These are phyloP conservation scores for Ogataea kodamae DNA, from an alignment of 805 yeast species.

Conservation along the genomic window DNA sequence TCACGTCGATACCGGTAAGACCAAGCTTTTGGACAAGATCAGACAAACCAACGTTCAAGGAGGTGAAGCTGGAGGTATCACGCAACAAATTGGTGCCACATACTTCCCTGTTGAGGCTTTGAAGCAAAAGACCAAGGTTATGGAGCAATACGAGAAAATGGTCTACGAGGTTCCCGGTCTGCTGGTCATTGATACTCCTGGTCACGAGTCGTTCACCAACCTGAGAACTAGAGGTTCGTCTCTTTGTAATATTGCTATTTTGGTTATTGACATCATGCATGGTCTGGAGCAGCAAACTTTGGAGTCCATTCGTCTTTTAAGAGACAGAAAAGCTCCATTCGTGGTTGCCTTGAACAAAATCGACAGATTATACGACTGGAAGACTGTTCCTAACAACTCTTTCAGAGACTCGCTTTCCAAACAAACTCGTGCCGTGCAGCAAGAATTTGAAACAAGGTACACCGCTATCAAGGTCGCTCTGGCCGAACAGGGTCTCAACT, in stretches of 20 bases:
- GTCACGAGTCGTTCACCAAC: slow-evolving; percentile 98
- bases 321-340: slow-evolving; percentile 98
- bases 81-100: slow-evolving; percentile 99
- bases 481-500: slow-evolving; percentile 97
- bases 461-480: slow-evolving; percentile 83
- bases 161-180: slow-evolving; percentile 95
- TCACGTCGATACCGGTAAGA: slow-evolving; percentile 99
- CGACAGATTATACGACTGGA: slow-evolving; percentile 97
- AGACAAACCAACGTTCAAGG: slow-evolving; percentile 99
- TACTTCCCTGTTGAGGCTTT: slow-evolving; percentile 97
- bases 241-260: slow-evolving; percentile 96
- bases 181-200: slow-evolving; percentile 96
- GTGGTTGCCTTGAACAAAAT: slow-evolving; percentile 96
- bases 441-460: slow-evolving; percentile 86
- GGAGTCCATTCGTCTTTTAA: slow-evolving; percentile 85
- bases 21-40: slow-evolving; percentile 91
- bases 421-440: slow-evolving; percentile 81
- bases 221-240: slow-evolving; percentile 99
- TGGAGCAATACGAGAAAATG: slow-evolving; percentile 81
- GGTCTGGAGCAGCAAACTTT: slow-evolving; percentile 97
- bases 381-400: slow-evolving; percentile 82
- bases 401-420: slow-evolving; percentile 89
- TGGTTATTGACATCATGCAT: slow-evolving; percentile 98
- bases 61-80: slow-evolving; percentile 99
- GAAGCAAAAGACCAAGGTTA: slow-evolving; percentile 83